Evolutionary conservation across 2,329 filamentous ascomycete species (phyloP), one percentile per base, ranked within the genome.

Genomic region (Xylaria sp.): DNA sequence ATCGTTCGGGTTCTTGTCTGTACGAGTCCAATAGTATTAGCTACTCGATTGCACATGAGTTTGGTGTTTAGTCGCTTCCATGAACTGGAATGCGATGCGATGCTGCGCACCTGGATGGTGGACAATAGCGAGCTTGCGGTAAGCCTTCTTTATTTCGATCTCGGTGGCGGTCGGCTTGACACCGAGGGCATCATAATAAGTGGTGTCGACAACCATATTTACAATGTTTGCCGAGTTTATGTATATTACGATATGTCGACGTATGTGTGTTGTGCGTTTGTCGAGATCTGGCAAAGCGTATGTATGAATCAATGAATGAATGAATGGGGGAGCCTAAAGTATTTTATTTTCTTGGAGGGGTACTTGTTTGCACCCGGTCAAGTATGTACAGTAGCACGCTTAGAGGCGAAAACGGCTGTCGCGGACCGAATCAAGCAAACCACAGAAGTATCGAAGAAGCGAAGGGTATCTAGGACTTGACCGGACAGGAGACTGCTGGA

Each of bases 1-100:
- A 79, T 99, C 96, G 77, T 94, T 93, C 66, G 95, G 96, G 82
- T 99, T 99, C 85, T 99, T 99, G 84, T 99, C 96, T 93, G 78
- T 24, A 60, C 65, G 11, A 34, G 65, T 39, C 24, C 64, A 27
- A 4, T 39, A 5, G 11, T 5, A 59, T 66, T 63, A 68, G 67
- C 74, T 73, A 53, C 59, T 58, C 24, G 12, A 39, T 60, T 14
- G 19, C 32, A 19, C 36, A 32, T 6, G n/a, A 47, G 32, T 12
- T 34, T 12, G 11, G 30, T 19, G 36, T 9, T 5, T n/a, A 3
- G 19, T 24, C 39, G 7, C 36, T 27, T 14, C n/a, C 7, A 39
- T 9, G 48, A 2, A n/a, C 27, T 5, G 30, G 27, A 45, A 48
- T 6, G 12, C 11, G 12, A 36, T 2, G 54, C n/a, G 5, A 62